These are phyloP conservation scores for Arthrobotrys pseudoclavata DNA, from an alignment of 2,329 filamentous ascomycete species.

Conservation along the genomic window DNA sequence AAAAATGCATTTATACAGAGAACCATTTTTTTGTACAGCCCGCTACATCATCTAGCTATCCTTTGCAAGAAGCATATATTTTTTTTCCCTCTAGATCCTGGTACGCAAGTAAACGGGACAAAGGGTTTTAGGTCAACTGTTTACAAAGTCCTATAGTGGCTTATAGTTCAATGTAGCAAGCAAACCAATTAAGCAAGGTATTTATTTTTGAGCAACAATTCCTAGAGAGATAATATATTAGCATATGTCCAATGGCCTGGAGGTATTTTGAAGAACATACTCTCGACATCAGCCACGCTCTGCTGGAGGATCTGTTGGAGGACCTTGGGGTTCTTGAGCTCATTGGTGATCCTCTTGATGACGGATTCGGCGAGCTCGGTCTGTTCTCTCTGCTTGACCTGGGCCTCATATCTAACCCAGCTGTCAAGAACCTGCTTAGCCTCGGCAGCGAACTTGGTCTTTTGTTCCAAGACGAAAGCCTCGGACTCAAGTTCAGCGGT, in stretches of 20 bases:
- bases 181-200: background rate
- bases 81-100: conserved; percentile 47
- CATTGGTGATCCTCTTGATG: conserved; percentile 98
- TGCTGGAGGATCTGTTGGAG: conserved; percentile 98
- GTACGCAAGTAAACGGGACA: conserved; percentile 25
- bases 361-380: conserved; percentile 91
- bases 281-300: conserved; percentile 93
- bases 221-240: conserved; percentile 31
- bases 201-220: conserved; percentile 60
- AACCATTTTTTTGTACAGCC: conserved; percentile 58
- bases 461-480: conserved; percentile 97
- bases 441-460: conserved; percentile 89
- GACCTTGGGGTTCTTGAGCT: conserved; percentile 96
- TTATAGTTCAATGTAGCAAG: conserved; percentile 7
- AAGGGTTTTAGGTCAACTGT: conserved; percentile 3
- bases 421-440: conserved; percentile 96
- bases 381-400: conserved; percentile 99
- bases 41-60: conserved; percentile 55
- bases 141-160: conserved; percentile 12
- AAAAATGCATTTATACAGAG: conserved; percentile 57
- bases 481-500: conserved; percentile 95
- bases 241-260: background rate
- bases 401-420: conserved; percentile 97
- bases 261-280: conserved; percentile 9
- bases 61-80: conserved; percentile 28